Base-by-base conservation (phyloP, 805 yeast genomes). In the Blastobotrys peoriensis region DNA sequence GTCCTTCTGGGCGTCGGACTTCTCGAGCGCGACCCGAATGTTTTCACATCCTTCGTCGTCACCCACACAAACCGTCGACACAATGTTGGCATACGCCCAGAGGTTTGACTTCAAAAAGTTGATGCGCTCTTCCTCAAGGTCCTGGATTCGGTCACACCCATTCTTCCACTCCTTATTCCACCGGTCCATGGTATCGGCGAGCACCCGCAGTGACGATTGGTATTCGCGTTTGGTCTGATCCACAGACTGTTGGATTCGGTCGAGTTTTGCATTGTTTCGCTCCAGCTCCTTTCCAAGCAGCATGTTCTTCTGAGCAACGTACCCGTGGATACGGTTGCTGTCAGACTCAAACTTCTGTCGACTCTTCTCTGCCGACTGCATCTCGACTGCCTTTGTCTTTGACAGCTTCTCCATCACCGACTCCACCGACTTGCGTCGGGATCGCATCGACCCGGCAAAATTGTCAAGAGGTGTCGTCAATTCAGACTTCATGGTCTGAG, bases 21-120 rank as follows among this genome's bases (percentile, higher is more conserved):
- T 72, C 47, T 88, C 95, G 43, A 86, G 69, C 2, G 76, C 62
- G 5, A 78, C 60, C 45, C 96, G 73, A 10, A 88, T 74, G 42
- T 69, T 69, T 57, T 87, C 96, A 45, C 83, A 85, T 6, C 83
- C 73, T 49, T 78, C 81, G 58, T 87, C 96, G 55, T 82, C 84
- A 36, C 78, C 76, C 25, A 86, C 89, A 59, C 95, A 87, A 2
- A 80, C 70, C 0, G 86, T 72, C 5, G 94, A 84, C 5, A 84
- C 69, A 33, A 79, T 71, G 62, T 86, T 86, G 38, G 91, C 79
- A 57, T 72, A 86, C 36, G 79, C 83, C 84, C 95, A 87, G 47
- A 87, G 62, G 53, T 80, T 84, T 15, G 81, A 68, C 55, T 85
- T 82, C 45, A 83, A 58, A 49, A 79, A 74, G 54, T 81, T 82